Base-by-base conservation (phyloP, 1,284 basidiomycete genomes). In the Fomitiporia mediterranea region DNA sequence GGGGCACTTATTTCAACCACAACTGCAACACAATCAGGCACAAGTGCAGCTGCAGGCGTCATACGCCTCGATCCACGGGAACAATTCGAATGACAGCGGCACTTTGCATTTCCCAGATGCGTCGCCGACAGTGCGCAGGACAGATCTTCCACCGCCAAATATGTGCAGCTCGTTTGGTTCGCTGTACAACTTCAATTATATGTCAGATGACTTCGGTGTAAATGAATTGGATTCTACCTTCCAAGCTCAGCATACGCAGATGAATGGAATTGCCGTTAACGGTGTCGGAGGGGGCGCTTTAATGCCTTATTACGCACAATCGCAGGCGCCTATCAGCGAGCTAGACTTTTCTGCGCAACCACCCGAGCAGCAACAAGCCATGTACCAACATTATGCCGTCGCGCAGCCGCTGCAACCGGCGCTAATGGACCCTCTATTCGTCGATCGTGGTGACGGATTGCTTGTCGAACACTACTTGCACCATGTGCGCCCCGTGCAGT, bases 401-500 rank as follows among this genome's bases (percentile, higher is more conserved):
- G 15, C 19, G 8, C 27, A 39, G 11, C 25, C 21, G 11, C 25
- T 40, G 8, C 50, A 34, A 9, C 19, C 50, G n/a, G 27, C 52
- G 40, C 49, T 57, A 2, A 17, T 40, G 34, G 39, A 52, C 30
- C 50, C 55, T 21, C 9, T 21, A 19, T 46, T 37, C 50, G 32
- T 55, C 66, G 68, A 58, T 51, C 60, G 68, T 59, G 23, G 60
- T 61, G 62, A 62, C 60, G 62, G 74, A 55, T 66, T 69, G 5
- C 69, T 79, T 21, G 66, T 81, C 21, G 63, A 66, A 13, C 72
- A 81, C 55, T 80, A 81, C 63, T 66, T 75, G 56, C 58, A 65
- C 25, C 40, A 75, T 44, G 84, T 89, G 23, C 73, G 87, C 40
- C 74, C 74, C 19, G 76, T 81, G 50, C 86, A 89, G 63, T 89